Conservation (phyloP, 2,329 filamentous ascomycete species). For the Diaporthe batatas region DNA sequence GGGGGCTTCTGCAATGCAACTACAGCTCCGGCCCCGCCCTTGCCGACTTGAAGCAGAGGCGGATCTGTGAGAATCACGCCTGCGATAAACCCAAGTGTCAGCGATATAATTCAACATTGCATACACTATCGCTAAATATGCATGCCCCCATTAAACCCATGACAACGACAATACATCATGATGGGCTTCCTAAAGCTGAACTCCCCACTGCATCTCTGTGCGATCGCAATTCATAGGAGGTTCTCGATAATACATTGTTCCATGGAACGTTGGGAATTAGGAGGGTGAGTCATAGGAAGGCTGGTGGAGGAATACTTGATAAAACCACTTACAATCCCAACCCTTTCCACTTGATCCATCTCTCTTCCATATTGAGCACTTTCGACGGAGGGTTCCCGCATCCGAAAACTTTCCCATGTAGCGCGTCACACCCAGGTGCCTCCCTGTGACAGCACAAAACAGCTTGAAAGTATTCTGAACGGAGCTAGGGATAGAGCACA, state of each 20-base stretch:
- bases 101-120: no score
- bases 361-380: conserved; percentile 1
- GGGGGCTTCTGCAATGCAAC: background rate
- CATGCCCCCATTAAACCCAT: no score
- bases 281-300: no score
- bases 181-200: no score
- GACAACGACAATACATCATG: no score
- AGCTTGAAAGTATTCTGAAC: background rate
- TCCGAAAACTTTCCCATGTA: background rate
- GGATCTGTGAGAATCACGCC: background rate
- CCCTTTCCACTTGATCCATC: background rate
- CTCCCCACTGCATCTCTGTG: no score
- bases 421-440: background rate
- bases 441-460: background rate
- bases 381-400: background rate
- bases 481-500: background rate
- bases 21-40: background rate
- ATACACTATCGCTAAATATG: no score
- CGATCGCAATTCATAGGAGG: no score
- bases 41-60: background rate
- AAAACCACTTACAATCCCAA: background rate
- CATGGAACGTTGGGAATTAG: no score
- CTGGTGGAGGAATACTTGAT: no score
- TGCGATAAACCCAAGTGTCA: background rate
- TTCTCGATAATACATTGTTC: no score